phyloP scores from a whole-genome alignment of 176 grass and related monocot genomes.

The Aegilops umbellulata region DNA sequence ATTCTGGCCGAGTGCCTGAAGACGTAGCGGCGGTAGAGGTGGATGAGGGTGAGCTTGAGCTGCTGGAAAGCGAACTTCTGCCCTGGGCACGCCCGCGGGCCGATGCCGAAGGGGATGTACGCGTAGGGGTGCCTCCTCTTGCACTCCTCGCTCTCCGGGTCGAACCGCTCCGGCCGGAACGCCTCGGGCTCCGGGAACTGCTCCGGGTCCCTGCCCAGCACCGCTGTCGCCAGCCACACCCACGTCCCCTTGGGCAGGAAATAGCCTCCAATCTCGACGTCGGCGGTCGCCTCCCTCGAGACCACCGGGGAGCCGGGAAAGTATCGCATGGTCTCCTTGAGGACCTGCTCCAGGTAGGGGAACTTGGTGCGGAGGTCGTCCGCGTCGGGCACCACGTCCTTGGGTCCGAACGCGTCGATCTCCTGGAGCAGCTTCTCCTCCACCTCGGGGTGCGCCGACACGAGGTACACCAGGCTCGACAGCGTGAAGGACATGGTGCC shows the following conservation, averaged over 20 bases:
- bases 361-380: conserved; percentile 51
- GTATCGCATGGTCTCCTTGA: conserved; percentile 71
- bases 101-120: conserved; percentile 71
- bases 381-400: conserved; percentile 13
- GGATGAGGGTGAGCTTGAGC: conserved; percentile 51
- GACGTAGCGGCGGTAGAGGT: conserved; percentile 50
- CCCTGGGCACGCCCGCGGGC: conserved; percentile 50
- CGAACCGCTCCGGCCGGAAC: conserved; percentile 57
- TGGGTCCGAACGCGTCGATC: conserved; percentile 42
- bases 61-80: conserved; percentile 68
- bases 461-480: conserved; percentile 50
- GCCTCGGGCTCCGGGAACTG: conserved; percentile 44
- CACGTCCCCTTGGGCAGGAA: conserved; percentile 62
- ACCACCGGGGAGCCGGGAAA: conserved; percentile 40
- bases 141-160: conserved; percentile 42
- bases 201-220: conserved; percentile 46
- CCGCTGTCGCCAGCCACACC: conserved; percentile 61
- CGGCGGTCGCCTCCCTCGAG: conserved; percentile 42
- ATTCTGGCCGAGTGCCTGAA: conserved; percentile 58
- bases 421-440: conserved; percentile 55
- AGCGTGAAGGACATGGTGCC: conserved; percentile 48
- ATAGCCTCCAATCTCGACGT: conserved; percentile 50
- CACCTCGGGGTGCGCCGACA: conserved; percentile 50
- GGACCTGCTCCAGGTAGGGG: conserved; percentile 51
- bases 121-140: conserved; percentile 60